A percentile compares a stretch with the other conserved stretches of the same genome.
phyloP scores from a whole-genome alignment of 768 basidiomycete species.

The Naganishia kalamii region DNA sequence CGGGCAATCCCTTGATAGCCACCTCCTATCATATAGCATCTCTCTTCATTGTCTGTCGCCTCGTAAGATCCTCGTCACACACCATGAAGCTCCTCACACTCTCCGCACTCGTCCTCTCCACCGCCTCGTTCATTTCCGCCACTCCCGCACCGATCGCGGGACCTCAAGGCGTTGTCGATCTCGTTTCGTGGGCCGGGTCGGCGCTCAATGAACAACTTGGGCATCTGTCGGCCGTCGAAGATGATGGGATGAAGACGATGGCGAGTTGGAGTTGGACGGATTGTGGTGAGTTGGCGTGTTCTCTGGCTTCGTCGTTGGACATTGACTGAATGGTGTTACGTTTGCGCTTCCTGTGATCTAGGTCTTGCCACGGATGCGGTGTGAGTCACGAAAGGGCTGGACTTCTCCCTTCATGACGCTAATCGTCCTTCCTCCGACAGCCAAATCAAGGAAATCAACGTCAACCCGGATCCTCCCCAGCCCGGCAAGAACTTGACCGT shows the following conservation, averaged over 20 bases:
- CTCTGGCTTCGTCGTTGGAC: conserved; percentile 62
- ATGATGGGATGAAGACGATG: conserved; percentile 43
- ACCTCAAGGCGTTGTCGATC: conserved; percentile 30
- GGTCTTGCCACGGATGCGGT: conserved; percentile 37
- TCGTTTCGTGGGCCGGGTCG: conserved; percentile 36
- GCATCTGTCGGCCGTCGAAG: conserved; percentile 29
- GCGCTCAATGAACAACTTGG: conserved; percentile 22
- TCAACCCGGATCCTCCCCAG: conserved; percentile 80
- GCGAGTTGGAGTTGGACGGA: conserved; percentile 61
- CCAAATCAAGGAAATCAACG: conserved; percentile 62
- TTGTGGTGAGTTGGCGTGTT: conserved; percentile 67
- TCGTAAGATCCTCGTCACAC: not conserved
- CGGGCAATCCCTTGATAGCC: not conserved
- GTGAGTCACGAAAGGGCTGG: conserved; percentile 21
- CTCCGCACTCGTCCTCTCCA: conserved; percentile 22
- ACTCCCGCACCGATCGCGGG: conserved; percentile 27
- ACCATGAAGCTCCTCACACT: conserved; percentile 19
- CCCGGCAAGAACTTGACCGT: conserved; percentile 87
- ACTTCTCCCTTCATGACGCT: not conserved
- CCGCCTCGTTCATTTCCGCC: conserved; percentile 30
- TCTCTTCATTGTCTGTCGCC: not conserved
- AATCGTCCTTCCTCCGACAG: conserved; percentile 25
- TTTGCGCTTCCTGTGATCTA: conserved; percentile 3
- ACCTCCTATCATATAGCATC: not conserved
- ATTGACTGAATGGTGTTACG: not conserved